These are phyloP conservation scores for Thermomyces lanuginosus DNA, from an alignment of 2,329 filamentous ascomycete genomes.

Conservation along the genomic window DNA sequence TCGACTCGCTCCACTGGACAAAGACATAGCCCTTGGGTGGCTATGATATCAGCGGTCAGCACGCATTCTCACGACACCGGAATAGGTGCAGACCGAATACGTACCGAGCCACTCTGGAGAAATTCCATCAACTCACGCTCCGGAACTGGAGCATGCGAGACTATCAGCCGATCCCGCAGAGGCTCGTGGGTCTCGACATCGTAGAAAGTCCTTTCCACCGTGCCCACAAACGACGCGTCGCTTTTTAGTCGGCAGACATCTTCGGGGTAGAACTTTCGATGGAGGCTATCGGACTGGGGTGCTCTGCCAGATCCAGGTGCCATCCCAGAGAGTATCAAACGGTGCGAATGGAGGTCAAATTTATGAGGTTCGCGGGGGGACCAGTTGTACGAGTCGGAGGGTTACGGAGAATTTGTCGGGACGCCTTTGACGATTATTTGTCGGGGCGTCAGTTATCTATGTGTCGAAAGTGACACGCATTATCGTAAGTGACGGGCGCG, in stretches of 20 bases:
- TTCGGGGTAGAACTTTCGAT: slow-evolving; percentile 9
- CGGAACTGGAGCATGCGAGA: slow-evolving; percentile 15
- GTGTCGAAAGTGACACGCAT: too few species aligned
- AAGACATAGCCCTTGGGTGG: slow-evolving; percentile 38
- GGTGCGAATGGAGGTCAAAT: too few species aligned
- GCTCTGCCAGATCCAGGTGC: not conserved
- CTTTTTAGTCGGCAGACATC: slow-evolving; percentile 11
- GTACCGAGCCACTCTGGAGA: slow-evolving; percentile 10
- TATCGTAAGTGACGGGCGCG: too few species aligned
- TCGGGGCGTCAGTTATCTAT: too few species aligned
- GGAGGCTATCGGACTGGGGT: not conserved
- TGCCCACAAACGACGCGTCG: slow-evolving; percentile 9
- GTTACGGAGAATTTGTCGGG: too few species aligned
- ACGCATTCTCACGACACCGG: not conserved
- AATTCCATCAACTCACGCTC: slow-evolving; percentile 14
- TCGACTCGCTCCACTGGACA: slow-evolving; percentile 24
- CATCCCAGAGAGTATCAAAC: not conserved
- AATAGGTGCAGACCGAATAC: slow-evolving; percentile 1
- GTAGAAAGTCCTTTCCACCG: slow-evolving; percentile 8
- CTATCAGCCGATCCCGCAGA: slow-evolving; percentile 18
- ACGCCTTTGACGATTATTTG: too few species aligned
- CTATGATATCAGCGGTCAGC: slow-evolving; percentile 6
- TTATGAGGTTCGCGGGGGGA: too few species aligned
- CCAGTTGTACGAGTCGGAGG: too few species aligned
- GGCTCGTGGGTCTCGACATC: slow-evolving; percentile 11